Base-by-base conservation (phyloP, 257 asterid species). In the Plantago major region DNA sequence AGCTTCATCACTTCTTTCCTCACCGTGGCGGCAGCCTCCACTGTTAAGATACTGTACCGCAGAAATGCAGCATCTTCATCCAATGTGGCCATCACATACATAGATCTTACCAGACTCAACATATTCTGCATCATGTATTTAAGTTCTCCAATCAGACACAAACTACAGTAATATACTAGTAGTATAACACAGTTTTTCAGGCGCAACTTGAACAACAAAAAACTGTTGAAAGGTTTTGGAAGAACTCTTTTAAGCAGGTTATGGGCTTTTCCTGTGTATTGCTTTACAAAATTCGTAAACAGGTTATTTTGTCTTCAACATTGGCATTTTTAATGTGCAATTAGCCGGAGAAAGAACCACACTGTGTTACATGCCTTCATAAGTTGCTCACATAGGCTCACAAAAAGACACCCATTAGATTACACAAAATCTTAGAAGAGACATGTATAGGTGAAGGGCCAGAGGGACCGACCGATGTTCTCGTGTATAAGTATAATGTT, bases 31-130 rank as follows among this genome's bases (percentile, higher is more conserved):
- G 95, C 96, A 55, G 83, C 79, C 55, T 80, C 83, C 8, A 68
- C 49, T 0, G 90, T 73, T 38, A 92, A 60, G 82, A 78, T 86
- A 11, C 96, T 93, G 7, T 92, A 89, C 26, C 95, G 87, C 11
- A 86, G 96, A 76, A 92, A 92, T 6, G 97, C 82, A 60, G 84
- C 73, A 55, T 92, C 99, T 70, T 92, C 98, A 13, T 92, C 99
- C 82, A 92, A 58, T 0, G 79, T 81, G 8, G 79, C 84, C 73
- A 77, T 46, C 33, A 68, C 89, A 43, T 86, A 89, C 84, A 84
- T 53, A 5, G 93, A 74, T 78, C 97, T 86, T 82, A 86, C 15
- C 10, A 86, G 87, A 42, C 86, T 72, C 71, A 89, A 68, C 48
- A 83, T 60, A 18, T 69, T 71, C 98, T 92, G 95, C 90, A 73